Evolutionary conservation across 202 grass and related monocot species (phyloP), one percentile per base, ranked within the genome.

Genomic region (Hordeum pubiflorum): DNA sequence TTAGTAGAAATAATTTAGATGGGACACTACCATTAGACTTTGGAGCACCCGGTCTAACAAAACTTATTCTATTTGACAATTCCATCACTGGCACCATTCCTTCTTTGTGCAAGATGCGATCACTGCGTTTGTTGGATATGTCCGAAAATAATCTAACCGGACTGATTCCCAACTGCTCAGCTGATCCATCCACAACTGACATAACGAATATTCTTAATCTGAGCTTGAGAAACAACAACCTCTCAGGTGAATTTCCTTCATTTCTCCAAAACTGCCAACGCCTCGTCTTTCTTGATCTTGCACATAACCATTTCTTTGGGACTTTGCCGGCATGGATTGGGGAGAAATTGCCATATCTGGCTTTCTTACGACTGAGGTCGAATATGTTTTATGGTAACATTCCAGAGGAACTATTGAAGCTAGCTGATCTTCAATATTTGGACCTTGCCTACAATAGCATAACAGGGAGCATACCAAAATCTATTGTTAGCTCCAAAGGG

Each of bases 201-300:
- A 4, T 4, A 1, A 50, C 26, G 62, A 14, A 8, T 44, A 58
- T 79, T 41, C 0, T 12, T 48, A 81, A 57, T 14, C 34, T 88
- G 10, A 84, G n/a, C 18, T 58, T 86, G 4, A 66, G 34, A 29
- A 86, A 86, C 21, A 92, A 92, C 55, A 58, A 73, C 1, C 80
- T 92, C 4, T 76, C 63, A 1, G 77, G 80, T 3, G 46, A 68
- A 59, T 82, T 92, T 22, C 86, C 90, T 22, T 27, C 11, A 17
- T 84, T 86, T 60, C 73, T 88, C 17, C 46, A 66, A 20, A 9
- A 43, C 12, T 86, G 79, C 29, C 59, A 39, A 9, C 0, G 27
- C 7, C 63, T 88, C 0, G 1, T 72, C 2, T 71, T 75, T 21
- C 79, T 93, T 43, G 81, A 93, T 87, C 88, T 93, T 15, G 1